These are phyloP conservation scores for Talaromyces funiculosus DNA, from an alignment of 2,329 filamentous ascomycete species.

Conservation along the genomic window DNA sequence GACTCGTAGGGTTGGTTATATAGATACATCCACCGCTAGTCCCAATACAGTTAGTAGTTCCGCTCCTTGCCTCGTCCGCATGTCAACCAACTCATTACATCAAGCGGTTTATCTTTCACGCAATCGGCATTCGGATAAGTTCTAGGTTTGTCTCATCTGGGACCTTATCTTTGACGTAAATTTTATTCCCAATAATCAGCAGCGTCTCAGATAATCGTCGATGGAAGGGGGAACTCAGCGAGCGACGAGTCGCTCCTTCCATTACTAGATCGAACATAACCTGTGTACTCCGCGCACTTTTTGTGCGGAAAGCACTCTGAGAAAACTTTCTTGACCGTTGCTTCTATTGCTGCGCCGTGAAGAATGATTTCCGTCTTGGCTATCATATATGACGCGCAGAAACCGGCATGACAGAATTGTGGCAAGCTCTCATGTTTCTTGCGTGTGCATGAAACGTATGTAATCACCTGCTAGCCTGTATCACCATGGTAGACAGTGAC, in stretches of 20 bases:
- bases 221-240: neutral
- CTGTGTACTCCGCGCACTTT: no score
- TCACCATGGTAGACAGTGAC: conserved; percentile 20
- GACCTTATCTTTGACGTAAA: no score
- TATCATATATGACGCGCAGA: neutral
- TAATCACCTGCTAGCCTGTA: neutral
- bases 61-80: neutral
- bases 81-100: neutral
- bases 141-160: no score
- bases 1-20: neutral
- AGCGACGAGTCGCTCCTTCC: neutral
- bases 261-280: no score
- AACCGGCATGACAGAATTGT: neutral
- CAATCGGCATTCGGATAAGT: no score
- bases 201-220: no score
- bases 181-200: no score
- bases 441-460: neutral
- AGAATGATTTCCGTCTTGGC: neutral
- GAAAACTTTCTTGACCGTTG: neutral
- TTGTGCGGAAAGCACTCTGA: no score
- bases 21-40: neutral
- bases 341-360: neutral
- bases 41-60: neutral
- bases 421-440: neutral
- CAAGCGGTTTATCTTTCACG: neutral